Base-by-base conservation (phyloP, 352 stramenopile genomes). In the Peronospora tabacina region DNA sequence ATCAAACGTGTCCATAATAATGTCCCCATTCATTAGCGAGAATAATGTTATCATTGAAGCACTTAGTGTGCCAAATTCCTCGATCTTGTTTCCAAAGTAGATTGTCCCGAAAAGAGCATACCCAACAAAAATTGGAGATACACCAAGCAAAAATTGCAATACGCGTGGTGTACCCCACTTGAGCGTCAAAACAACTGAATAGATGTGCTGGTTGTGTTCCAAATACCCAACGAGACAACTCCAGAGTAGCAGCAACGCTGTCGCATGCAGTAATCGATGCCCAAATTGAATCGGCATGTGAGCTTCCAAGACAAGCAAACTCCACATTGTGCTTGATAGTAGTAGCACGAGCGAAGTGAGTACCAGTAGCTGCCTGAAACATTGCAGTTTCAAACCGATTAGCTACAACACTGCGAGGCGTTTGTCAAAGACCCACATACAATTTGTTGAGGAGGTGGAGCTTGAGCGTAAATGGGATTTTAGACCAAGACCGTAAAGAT, bases 111-210 rank as follows among this genome's bases (percentile, higher is more conserved):
- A 95, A 16, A 95, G 61, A 16, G 85, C 80, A 55, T 90, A 96
- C 24, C 82, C 85, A 17, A 95, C 56, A 32, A 95, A 88, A 24
- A 96, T 84, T 5, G 85, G 87, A 34, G 79, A 89, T 28, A 95
- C 87, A 30, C 87, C 87, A 1, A 90, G 30, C 47, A 96, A 63
- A 64, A 95, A 95, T 57, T 91, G 80, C 12, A 90, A 44, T 32
- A 95, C 84, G 22, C 84, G 81, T 0, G 87, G 85, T 15, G 82
- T 62, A 7, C 75, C 77, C 75, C 69, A 88, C 28, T 75, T 72
- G 49, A 96, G 70, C 36, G 87, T 96, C 13, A 96, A 55, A n/a
- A 96, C 84, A 37, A 96, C 89, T 41, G 79, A 92, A 63, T 94
- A 95, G 42, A 94, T 81, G 48, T 85, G 65, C 29, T 66, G 70